Evolutionary conservation across 176 grass and related monocot species (phyloP).

Genomic region (Leersia perrieri): DNA sequence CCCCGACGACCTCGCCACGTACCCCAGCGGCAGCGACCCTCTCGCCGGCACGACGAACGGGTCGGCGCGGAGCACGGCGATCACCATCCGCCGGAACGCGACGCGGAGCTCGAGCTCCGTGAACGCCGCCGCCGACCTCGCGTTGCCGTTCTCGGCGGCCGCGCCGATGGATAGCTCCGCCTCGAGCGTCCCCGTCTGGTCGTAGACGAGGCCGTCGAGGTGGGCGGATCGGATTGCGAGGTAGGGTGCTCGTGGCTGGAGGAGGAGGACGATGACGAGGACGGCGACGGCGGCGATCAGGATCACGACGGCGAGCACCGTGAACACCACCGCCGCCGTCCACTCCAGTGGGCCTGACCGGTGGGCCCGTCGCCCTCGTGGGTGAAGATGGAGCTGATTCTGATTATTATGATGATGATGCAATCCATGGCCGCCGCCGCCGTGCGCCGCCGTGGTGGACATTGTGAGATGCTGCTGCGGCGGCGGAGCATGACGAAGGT

Average conservation of each 20-base stretch:
- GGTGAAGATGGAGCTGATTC: too few species aligned
- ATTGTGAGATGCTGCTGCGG: not conserved
- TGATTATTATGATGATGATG: too few species aligned
- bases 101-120: constrained; percentile 44
- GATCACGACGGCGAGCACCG: constrained; percentile 44
- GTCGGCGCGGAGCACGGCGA: constrained; percentile 48
- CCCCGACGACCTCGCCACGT: constrained; percentile 38
- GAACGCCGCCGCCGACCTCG: constrained; percentile 37
- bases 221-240: constrained; percentile 33
- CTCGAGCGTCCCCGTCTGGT: constrained; percentile 47
- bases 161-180: constrained; percentile 34
- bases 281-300: constrained; percentile 35
- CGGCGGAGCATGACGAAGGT: too few species aligned
- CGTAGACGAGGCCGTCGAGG: constrained; percentile 54
- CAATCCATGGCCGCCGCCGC: not conserved
- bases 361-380: not conserved
- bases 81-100: constrained; percentile 34
- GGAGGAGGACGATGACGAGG: constrained; percentile 43
- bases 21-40: constrained; percentile 46
- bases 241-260: constrained; percentile 51
- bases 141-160: constrained; percentile 57
- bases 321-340: constrained; percentile 45
- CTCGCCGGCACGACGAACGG: constrained; percentile 39
- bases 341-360: constrained; percentile 32
- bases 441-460: not conserved